Evolutionary conservation across 2,329 filamentous ascomycete species (phyloP).

Genomic region (Paraphaeosphaeria sporulosa): DNA sequence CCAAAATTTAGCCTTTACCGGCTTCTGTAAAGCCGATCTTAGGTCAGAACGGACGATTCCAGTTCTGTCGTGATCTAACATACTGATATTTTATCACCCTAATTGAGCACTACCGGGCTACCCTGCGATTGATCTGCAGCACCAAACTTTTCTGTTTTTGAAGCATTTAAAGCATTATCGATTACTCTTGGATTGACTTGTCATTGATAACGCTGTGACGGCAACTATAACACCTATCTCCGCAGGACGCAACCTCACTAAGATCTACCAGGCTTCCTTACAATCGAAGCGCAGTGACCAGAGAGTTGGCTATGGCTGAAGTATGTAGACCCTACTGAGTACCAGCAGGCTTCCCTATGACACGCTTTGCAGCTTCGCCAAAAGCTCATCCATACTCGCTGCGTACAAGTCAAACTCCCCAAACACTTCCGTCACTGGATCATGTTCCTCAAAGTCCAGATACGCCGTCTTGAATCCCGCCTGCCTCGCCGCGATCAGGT

Average conservation of each 20-base stretch:
- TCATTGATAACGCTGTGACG: constrained; percentile 14
- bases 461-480: constrained; percentile 9
- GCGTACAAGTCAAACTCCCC: constrained; percentile 7
- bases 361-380: background rate
- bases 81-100: too few relatives aligned
- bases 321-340: background rate
- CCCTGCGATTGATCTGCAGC: too few relatives aligned
- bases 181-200: constrained; percentile 19
- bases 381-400: constrained; percentile 6
- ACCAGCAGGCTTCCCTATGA: background rate
- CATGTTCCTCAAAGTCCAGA: constrained; percentile 8
- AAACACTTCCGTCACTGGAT: constrained; percentile 7
- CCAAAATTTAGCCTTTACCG: background rate
- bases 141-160: too few relatives aligned
- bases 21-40: background rate
- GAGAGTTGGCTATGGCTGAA: background rate
- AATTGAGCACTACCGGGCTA: too few relatives aligned
- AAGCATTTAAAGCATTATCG: too few relatives aligned
- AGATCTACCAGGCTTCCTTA: background rate
- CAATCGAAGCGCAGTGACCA: background rate
- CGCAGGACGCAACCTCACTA: background rate
- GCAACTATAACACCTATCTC: background rate
- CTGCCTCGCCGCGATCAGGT: constrained; percentile 4
- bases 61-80: background rate
- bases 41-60: background rate